phyloP scores from a whole-genome alignment of 495 filamentous ascomycete genomes.

The Astrocystis sublimbata region DNA sequence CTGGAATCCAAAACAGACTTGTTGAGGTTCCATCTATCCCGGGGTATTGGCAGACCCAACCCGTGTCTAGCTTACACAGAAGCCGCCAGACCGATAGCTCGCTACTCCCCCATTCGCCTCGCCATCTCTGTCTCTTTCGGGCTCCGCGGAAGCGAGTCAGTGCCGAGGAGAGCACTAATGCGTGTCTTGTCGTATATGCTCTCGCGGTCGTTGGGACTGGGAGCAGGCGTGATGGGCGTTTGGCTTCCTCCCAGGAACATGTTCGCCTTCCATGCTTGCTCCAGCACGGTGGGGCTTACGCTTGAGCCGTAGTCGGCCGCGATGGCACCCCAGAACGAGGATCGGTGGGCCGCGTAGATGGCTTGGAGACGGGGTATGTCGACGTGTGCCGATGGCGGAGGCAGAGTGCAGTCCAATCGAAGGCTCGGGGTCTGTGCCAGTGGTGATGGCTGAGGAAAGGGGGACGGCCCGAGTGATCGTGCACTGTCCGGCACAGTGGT shows the following conservation, averaged over 20 bases:
- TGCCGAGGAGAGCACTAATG: constrained; percentile 56
- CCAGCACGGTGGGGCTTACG: constrained; percentile 62
- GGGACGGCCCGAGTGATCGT: constrained; percentile 27
- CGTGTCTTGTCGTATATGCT: constrained; percentile 51
- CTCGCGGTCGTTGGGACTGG: constrained; percentile 45
- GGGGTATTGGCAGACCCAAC: background rate
- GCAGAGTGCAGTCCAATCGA: constrained; percentile 55
- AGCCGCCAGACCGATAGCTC: constrained; percentile 21
- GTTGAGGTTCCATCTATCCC: background rate
- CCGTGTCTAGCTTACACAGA: constrained; percentile 4
- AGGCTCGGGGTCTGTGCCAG: constrained; percentile 30
- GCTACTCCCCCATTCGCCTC: constrained; percentile 50
- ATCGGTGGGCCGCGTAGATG: constrained; percentile 68
- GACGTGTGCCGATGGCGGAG: constrained; percentile 46
- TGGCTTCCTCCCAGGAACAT: constrained; percentile 30
- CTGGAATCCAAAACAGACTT: background rate
- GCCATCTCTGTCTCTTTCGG: constrained; percentile 56
- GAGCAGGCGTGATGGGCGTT: constrained; percentile 48
- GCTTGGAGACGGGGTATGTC: constrained; percentile 67
- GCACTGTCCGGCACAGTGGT: constrained; percentile 35
- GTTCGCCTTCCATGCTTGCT: constrained; percentile 67
- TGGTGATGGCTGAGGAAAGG: constrained; percentile 26
- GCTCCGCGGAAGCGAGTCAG: constrained; percentile 53
- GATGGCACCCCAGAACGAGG: constrained; percentile 70
- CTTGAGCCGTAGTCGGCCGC: constrained; percentile 68